phyloP scores from a whole-genome alignment of 176 grass and related monocot species.

The Tillandsia leiboldiana region DNA sequence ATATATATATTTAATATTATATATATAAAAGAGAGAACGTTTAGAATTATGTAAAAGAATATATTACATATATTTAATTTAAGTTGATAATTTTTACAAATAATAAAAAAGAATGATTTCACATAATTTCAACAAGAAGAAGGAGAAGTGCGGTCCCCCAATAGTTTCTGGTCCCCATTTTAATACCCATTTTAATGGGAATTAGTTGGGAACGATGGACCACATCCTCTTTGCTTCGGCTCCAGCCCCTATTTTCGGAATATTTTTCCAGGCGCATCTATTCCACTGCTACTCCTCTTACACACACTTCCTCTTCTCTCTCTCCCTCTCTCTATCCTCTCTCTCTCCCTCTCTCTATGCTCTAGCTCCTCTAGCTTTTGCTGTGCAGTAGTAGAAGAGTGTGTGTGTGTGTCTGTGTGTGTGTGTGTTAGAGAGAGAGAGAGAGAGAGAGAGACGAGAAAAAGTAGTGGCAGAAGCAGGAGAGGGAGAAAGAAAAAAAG shows the following conservation, averaged over 20 bases:
- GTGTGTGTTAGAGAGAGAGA: conserved; percentile 3
- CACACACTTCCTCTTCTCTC: not conserved
- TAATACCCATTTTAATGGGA: conserved; percentile 64
- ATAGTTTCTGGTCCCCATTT: conserved; percentile 48
- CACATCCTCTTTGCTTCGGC: conserved; percentile 42
- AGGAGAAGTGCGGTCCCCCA: conserved; percentile 38
- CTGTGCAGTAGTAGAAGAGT: not conserved
- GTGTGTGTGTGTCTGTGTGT: not conserved
- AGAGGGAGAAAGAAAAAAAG: not conserved
- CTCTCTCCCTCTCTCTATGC: conserved; percentile 4
- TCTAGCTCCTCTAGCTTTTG: not conserved
- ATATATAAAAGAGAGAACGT: too few relatives aligned
- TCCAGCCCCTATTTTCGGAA: conserved; percentile 62
- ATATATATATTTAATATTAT: too few relatives aligned
- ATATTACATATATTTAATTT: too few relatives aligned
- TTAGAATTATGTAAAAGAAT: too few relatives aligned
- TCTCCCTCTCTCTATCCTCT: not conserved
- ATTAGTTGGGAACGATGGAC: conserved; percentile 84
- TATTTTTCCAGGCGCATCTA: conserved; percentile 60
- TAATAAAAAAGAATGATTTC: too few relatives aligned
- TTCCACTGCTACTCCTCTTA: conserved; percentile 10
- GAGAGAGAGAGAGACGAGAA: not conserved
- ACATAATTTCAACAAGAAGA: not conserved
- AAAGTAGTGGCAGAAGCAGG: not conserved
- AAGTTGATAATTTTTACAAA: too few relatives aligned